Percentiles rank a stretch among this genome's conserved stretches.
These are phyloP conservation scores for Bertia moriformis DNA, from an alignment of 2,329 filamentous ascomycete species.

Conservation along the genomic window DNA sequence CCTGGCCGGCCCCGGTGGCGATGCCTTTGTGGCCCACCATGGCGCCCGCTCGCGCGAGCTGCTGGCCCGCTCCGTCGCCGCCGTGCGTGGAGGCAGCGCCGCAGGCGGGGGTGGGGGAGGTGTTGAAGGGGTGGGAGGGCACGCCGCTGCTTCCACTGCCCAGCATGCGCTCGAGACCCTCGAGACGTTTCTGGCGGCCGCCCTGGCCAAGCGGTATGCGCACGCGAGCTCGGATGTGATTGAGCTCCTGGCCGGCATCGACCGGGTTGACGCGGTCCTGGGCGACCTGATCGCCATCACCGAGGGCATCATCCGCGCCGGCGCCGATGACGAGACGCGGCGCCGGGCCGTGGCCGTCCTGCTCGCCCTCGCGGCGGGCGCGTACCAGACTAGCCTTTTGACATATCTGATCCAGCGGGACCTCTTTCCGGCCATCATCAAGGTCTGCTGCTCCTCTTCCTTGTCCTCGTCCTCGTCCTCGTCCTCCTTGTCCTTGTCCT, in stretches of 20 bases:
- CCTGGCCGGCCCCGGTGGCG: constrained; percentile 55
- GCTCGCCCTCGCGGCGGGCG: constrained; percentile 75
- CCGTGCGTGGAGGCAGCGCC: constrained; percentile 41
- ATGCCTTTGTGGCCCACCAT: constrained; percentile 53
- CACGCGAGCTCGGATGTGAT: constrained; percentile 95
- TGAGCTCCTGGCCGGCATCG: constrained; percentile 71
- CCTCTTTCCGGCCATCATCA: constrained; percentile 86
- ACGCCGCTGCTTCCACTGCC: too few relatives aligned
- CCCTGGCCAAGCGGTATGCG: constrained; percentile 79
- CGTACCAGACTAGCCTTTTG: constrained; percentile 83
- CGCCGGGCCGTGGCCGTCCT: constrained; percentile 69
- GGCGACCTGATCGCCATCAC: constrained; percentile 74
- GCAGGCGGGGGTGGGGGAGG: too few relatives aligned
- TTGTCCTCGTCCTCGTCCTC: too few relatives aligned
- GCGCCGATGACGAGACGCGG: constrained; percentile 56
- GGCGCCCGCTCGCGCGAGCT: constrained; percentile 70
- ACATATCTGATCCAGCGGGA: constrained; percentile 93
- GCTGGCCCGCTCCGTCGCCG: constrained; percentile 57
- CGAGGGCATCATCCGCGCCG: constrained; percentile 69
- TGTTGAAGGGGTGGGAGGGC: constrained; percentile 1
- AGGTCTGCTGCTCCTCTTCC: too few relatives aligned
- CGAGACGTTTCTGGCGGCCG: constrained; percentile 68
- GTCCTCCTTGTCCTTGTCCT: too few relatives aligned
- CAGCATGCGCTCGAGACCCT: constrained; percentile 60
- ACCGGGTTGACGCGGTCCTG: constrained; percentile 75